Conservation (phyloP, 2,329 filamentous ascomycete genomes). For the Rachicladosporium sp. region DNA sequence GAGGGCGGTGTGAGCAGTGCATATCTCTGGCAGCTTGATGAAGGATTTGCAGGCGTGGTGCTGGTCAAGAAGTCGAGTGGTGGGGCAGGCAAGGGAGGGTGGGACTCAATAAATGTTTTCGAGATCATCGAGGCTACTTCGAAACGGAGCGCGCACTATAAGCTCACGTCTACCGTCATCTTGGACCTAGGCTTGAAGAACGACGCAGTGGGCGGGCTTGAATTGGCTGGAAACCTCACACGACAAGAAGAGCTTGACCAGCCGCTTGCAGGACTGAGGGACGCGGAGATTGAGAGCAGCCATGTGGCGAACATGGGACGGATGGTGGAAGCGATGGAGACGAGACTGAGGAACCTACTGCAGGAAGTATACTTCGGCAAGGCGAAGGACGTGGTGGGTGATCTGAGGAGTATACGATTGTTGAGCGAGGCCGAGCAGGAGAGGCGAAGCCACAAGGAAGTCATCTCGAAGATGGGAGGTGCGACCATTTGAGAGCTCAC, state of each 20-base stretch:
- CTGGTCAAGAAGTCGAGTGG: constrained; percentile 78
- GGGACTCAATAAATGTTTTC: constrained; percentile 98
- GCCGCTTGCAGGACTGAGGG: constrained; percentile 43
- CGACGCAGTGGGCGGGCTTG: constrained; percentile 66
- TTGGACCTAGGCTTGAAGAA: constrained; percentile 64
- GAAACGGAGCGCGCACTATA: constrained; percentile 86
- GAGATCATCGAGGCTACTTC: constrained; percentile 71
- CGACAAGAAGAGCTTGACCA: constrained; percentile 88
- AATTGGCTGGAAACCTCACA: constrained; percentile 95
- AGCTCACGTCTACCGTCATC: constrained; percentile 93
- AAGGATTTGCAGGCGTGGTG: constrained; percentile 93
- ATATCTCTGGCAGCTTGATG: constrained; percentile 96
- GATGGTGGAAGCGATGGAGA: constrained; percentile 97
- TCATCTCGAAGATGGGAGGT: constrained; percentile 50
- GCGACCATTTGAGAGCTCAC: too few species aligned
- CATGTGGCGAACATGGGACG: constrained; percentile 93
- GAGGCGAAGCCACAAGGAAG: constrained; percentile 72
- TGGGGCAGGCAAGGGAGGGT: constrained; percentile 39
- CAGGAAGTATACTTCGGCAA: constrained; percentile 99
- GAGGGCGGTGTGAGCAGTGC: constrained; percentile 93
- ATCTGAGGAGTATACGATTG: constrained; percentile 75
- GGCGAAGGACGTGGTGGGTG: constrained; percentile 94
- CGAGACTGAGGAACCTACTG: constrained; percentile 95
- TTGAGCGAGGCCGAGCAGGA: constrained; percentile 78
- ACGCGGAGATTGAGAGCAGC: constrained; percentile 64